Base-by-base conservation (phyloP, 2,329 filamentous ascomycete species). In the Clonostachys rhizophaga region DNA sequence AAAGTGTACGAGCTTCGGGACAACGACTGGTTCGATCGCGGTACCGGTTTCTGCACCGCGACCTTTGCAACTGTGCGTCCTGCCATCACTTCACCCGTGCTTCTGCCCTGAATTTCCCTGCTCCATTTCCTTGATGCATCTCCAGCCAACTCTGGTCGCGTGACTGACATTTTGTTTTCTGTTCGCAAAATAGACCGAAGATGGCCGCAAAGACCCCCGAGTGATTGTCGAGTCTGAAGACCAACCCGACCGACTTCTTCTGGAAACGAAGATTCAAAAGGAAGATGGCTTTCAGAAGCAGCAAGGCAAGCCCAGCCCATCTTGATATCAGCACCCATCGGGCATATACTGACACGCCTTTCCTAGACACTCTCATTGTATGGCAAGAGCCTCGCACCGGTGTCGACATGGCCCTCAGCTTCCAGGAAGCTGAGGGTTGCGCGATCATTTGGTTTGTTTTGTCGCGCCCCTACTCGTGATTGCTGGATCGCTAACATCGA, bases 1-100 rank as follows among this genome's bases (percentile, higher is more conserved):
- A 99, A 99, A 78, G 94, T 99, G 65, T 99, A 99, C 70, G 94
- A 97, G 75, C 81, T 99, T 61, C 90, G 89, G 68, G 91, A 96
- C 72, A 96, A 95, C 78, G 94, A 97, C 82, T 99, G 94, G 94
- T 96, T 92, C 66, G 94, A 99, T 71, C 81, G 92, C 61, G 94
- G 94, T 54, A 99, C 94, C 43, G 94, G 94, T 52, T 96, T 96
- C 68, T 97, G 94, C 67, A 89, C 83, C 50, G 91, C 91, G 43
- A 79, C 33, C 34, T 17, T 37, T 41, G 24, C 39, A 17, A 13
- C 39, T 17, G 30, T 17, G 46, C 46, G 42, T 18, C 39, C 44
- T 54, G 49, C 47, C 49, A 43, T 43, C 24, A 43, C 12, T 6
- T n/a, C 36, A 39, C 36, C 14, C 36, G 17, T 39, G 14, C 36